Percentiles rank a stretch among this genome's conserved stretches.
phyloP scores from a whole-genome alignment of 768 basidiomycete species.

The Kwoniella mangroviensis region DNA sequence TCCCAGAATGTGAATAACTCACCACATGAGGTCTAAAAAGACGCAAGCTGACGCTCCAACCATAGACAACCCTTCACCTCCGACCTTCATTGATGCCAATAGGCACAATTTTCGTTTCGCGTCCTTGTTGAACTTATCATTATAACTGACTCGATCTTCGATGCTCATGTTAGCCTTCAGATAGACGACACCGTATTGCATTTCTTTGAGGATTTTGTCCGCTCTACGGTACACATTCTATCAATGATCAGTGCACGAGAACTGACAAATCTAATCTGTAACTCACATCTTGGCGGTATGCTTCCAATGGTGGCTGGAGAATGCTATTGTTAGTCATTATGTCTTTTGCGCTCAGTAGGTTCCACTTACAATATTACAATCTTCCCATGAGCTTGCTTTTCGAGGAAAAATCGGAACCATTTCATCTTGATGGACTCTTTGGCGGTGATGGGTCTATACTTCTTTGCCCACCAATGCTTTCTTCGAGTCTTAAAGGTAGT shows the following conservation, averaged over 20 bases:
- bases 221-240: background rate
- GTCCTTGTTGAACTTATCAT: background rate
- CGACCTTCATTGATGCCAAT: conserved; percentile 7
- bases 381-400: background rate
- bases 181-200: background rate
- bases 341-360: background rate
- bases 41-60: conserved; percentile 2
- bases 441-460: background rate
- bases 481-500: background rate
- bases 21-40: conserved; percentile 13
- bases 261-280: background rate
- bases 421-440: conserved; percentile 16
- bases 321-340: background rate
- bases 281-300: background rate
- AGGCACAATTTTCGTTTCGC: background rate
- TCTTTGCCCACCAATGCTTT: background rate
- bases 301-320: background rate
- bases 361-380: conserved; percentile 15
- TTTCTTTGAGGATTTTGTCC: background rate
- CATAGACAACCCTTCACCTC: conserved; percentile 18
- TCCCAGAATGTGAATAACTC: background rate
- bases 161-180: background rate
- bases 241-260: background rate
- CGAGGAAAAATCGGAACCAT: conserved; percentile 10
- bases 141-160: background rate